Evolutionary conservation across 345 rosid species (phyloP), one percentile per base, ranked within the genome.

Genomic region (Pseudoturritis turrita): DNA sequence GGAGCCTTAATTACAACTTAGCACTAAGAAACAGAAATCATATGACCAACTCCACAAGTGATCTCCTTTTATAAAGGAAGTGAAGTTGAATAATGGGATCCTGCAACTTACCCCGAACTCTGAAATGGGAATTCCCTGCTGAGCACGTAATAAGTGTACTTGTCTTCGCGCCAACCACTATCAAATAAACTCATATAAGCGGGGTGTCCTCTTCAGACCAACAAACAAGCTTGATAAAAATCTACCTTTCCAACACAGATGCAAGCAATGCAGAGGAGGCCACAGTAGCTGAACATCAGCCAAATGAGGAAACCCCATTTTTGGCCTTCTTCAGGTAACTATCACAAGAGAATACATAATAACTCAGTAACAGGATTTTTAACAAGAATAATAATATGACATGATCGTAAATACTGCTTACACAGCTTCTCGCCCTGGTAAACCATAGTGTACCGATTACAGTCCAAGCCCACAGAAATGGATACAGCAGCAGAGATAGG

Each of bases 241-340:
- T 35, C 35, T 65, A 77, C 99, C 97, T 90, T 92, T 78, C 94
- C 82, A 50, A 85, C 12, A 28, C 89, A 96, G 85, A 87, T 86
- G 85, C 88, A 84, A 60, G 96, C 90, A 56, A 96, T 76, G 80
- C 90, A 86, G 67, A 92, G 65, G 53, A 96, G 98, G 71, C 90
- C 96, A 79, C 94, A 90, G 83, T 92, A 96, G 80, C 99, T 96
- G 79, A 90, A 90, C 74, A 89, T 78, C 78, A 96, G 81, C 99
- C 99, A 96, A 65, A 96, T 96, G 23, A 96, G 84, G 75, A 96
- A 96, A 60, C 97, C 97, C 96, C 96, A 96, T 79, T 90, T 96
- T 80, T 92, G 97, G 73, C 97, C 98, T 68, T 86, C 88, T 79
- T 85, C 89, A 18, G 98, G 97, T 85, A 96, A 83, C 99, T 92